Percentiles rank a stretch among this genome's conserved stretches.
Conservation (phyloP, 2,329 filamentous ascomycete species). For the Neofusicoccum cordaticola region DNA sequence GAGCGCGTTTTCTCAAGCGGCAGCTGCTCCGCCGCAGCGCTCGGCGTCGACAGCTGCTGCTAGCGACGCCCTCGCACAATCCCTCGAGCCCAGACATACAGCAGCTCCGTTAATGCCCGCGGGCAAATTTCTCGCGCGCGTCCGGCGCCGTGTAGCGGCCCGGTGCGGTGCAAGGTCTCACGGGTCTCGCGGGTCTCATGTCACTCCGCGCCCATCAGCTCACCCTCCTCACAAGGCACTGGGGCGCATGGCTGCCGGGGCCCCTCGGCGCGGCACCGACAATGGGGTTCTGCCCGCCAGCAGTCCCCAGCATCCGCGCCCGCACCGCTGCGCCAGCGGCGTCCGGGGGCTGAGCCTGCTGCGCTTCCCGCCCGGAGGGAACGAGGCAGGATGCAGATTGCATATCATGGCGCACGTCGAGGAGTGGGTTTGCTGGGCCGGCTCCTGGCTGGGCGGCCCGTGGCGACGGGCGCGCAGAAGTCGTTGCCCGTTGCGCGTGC, state of each 20-base stretch:
- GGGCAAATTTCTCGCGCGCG: neutral
- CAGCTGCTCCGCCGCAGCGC: neutral
- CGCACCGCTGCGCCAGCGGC: neutral
- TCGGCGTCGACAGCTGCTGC: neutral
- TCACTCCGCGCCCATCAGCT: neutral
- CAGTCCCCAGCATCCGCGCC: neutral
- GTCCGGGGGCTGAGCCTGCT: neutral
- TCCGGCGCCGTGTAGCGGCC: slow-evolving; percentile 4
- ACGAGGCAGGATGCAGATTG: neutral
- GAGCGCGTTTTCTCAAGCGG: neutral
- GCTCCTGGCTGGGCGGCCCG: neutral
- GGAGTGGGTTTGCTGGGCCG: neutral
- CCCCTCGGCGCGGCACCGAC: neutral
- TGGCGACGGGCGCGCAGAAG: neutral
- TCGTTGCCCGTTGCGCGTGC: neutral
- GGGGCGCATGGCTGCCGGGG: neutral
- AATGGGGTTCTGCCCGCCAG: slow-evolving; percentile 6
- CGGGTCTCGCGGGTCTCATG: neutral
- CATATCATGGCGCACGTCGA: neutral
- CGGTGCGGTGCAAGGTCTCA: neutral
- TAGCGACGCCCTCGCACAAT: neutral
- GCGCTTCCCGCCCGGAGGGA: neutral
- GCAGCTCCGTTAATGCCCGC: neutral
- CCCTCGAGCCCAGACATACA: neutral
- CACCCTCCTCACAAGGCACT: neutral